A percentile compares a stretch with the other conserved stretches of the same genome.
These are phyloP conservation scores for Lactarius sp. DNA, from an alignment of 768 basidiomycete genomes.

Conservation along the genomic window DNA sequence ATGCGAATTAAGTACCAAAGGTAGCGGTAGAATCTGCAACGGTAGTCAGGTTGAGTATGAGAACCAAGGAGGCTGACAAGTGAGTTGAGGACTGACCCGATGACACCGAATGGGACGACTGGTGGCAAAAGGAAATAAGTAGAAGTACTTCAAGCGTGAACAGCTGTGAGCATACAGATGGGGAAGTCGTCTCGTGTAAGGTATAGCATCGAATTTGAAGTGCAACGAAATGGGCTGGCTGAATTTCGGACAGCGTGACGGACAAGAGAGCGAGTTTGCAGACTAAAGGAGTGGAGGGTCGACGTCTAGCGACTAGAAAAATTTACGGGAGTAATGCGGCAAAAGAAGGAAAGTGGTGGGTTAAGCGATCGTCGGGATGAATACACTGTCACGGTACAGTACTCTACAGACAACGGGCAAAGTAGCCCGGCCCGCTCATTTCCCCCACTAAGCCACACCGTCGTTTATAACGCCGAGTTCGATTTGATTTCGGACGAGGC, in stretches of 20 bases:
- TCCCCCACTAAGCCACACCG: not conserved
- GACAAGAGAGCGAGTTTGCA: slow-evolving; percentile 20
- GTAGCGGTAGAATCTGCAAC: slow-evolving; percentile 80
- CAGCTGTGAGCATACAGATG: slow-evolving; percentile 58
- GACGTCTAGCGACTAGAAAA: slow-evolving; percentile 23
- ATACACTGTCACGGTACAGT: no score
- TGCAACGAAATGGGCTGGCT: slow-evolving; percentile 4
- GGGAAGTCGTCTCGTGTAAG: slow-evolving; percentile 89
- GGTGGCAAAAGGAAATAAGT: slow-evolving; percentile 16
- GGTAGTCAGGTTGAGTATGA: not conserved
- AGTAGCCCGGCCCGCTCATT: not conserved
- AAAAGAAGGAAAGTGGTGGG: not conserved
- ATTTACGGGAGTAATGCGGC: not conserved
- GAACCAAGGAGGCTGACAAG: not conserved
- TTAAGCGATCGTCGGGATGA: not conserved
- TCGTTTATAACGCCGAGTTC: not conserved
- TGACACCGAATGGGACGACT: slow-evolving; percentile 90
- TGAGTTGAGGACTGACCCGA: slow-evolving; percentile 52
- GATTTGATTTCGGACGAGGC: not conserved
- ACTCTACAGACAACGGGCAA: no score
- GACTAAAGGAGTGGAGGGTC: slow-evolving; percentile 26
- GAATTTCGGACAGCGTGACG: slow-evolving; percentile 18
- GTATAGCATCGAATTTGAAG: slow-evolving; percentile 58
- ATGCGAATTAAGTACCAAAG: slow-evolving; percentile 89
- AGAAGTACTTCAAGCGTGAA: not conserved